A percentile compares a stretch with the other conserved stretches of the same genome.
Conservation (phyloP, 805 yeast genomes). For the Nakazawaea sp. region DNA sequence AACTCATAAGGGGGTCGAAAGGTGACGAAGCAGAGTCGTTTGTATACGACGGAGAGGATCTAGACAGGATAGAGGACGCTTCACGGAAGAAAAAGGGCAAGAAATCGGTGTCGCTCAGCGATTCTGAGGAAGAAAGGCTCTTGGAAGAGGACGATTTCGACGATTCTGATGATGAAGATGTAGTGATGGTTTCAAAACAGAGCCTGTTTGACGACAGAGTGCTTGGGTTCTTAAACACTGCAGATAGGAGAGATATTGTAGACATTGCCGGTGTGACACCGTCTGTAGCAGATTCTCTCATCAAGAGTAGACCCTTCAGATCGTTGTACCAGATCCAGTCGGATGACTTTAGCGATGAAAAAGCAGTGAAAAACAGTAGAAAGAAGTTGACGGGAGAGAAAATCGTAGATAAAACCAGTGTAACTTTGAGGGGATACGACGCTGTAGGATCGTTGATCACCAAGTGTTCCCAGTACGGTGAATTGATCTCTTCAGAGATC, state of each 20-base stretch:
- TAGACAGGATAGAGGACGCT: constrained; percentile 15
- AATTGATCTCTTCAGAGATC: constrained; percentile 63
- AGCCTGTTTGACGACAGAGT: constrained; percentile 55
- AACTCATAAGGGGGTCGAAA: constrained; percentile 28
- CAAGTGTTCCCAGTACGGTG: constrained; percentile 75
- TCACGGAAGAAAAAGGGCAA: background rate
- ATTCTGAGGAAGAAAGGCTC: constrained; percentile 39
- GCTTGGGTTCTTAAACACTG: constrained; percentile 71
- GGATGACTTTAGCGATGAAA: constrained; percentile 36
- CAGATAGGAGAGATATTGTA: constrained; percentile 65
- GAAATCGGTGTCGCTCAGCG: constrained; percentile 15
- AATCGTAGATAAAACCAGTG: constrained; percentile 61
- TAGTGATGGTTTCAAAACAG: constrained; percentile 2
- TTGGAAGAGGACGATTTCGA: constrained; percentile 41
- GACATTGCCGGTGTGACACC: constrained; percentile 74
- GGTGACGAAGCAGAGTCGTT: background rate
- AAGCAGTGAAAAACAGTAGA: constrained; percentile 22
- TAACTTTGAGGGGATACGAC: constrained; percentile 77
- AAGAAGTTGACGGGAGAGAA: constrained; percentile 64
- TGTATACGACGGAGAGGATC: constrained; percentile 14
- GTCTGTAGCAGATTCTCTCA: constrained; percentile 54
- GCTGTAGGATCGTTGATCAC: constrained; percentile 92
- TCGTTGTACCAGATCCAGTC: constrained; percentile 54
- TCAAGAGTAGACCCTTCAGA: constrained; percentile 64
- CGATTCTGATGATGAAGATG: constrained; percentile 30